A percentile compares a stretch with the other conserved stretches of the same genome.
Evolutionary conservation across 108 stramenopile genomes (phyloP).

Genomic region (Cyclotella cryptica): DNA sequence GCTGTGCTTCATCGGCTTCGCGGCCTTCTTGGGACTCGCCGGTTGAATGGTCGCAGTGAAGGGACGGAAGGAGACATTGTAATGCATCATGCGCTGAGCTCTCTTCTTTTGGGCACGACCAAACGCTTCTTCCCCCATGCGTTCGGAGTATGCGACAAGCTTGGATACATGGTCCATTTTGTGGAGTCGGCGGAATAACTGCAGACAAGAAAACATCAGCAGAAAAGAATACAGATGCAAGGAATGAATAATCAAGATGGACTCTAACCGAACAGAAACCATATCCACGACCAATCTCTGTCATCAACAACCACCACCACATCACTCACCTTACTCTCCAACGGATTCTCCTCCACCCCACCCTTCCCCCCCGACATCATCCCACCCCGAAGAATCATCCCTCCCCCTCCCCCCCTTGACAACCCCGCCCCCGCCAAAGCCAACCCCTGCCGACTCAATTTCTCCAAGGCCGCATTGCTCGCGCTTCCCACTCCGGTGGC

Average conservation of each 20-base stretch:
- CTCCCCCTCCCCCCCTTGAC: conserved; percentile 16
- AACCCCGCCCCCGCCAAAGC: conserved; percentile 45
- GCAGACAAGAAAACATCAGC: neutral
- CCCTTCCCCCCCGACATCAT: conserved; percentile 14
- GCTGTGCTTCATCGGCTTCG: conserved; percentile 25
- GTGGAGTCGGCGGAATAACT: conserved; percentile 68
- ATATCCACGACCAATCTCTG: too few species aligned
- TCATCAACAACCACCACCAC: too few species aligned
- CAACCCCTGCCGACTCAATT: conserved; percentile 43
- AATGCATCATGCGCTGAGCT: conserved; percentile 90
- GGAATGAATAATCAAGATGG: too few species aligned
- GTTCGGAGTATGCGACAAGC: conserved; percentile 75
- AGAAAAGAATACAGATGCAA: too few species aligned
- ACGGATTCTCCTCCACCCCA: conserved; percentile 21
- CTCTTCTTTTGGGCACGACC: conserved; percentile 66
- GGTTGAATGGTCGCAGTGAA: conserved; percentile 86
- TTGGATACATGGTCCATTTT: conserved; percentile 74
- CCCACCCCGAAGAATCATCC: conserved; percentile 19
- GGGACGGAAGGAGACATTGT: conserved; percentile 82
- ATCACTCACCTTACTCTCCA: conserved; percentile 41
- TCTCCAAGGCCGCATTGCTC: conserved; percentile 62
- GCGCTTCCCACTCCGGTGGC: conserved; percentile 89
- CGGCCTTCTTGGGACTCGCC: conserved; percentile 22
- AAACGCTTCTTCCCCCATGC: conserved; percentile 69
- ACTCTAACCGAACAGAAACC: too few species aligned